These are phyloP conservation scores for Termitomyces eurrhizus DNA, from an alignment of 768 basidiomycete genomes.

Conservation along the genomic window DNA sequence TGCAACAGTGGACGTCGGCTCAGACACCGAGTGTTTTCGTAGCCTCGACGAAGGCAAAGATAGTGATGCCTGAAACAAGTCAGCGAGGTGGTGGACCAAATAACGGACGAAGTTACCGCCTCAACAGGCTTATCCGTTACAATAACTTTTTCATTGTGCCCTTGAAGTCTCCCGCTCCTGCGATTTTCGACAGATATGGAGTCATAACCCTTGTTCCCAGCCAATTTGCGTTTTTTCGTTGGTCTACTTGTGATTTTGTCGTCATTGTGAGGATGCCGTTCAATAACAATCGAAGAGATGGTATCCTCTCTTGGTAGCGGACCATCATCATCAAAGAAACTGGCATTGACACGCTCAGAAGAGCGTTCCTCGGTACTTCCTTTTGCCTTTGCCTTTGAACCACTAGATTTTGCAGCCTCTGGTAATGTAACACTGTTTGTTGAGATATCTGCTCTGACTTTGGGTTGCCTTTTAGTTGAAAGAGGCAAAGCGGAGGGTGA, in stretches of 20 bases:
- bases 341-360: neutral
- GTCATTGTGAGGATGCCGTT: neutral
- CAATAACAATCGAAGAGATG: slow-evolving; percentile 7
- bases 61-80: slow-evolving; percentile 1
- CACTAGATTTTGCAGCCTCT: slow-evolving; percentile 22
- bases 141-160: slow-evolving; percentile 1
- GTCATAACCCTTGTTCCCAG: slow-evolving; percentile 2
- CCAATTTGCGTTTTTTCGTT: slow-evolving; percentile 13
- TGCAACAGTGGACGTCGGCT: slow-evolving; percentile 9
- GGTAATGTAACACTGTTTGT: slow-evolving; percentile 24
- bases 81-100: neutral
- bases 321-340: slow-evolving; percentile 10
- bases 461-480: slow-evolving; percentile 21
- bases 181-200: slow-evolving; percentile 12
- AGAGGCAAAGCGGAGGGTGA: slow-evolving; percentile 17
- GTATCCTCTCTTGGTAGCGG: neutral
- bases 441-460: slow-evolving; percentile 9
- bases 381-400: slow-evolving; percentile 15
- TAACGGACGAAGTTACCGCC: neutral
- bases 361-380: slow-evolving; percentile 3
- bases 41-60: slow-evolving; percentile 1
- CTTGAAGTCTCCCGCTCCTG: slow-evolving; percentile 17
- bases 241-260: neutral
- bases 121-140: neutral
- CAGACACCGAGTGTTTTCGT: neutral